These are phyloP conservation scores for Polytrichum commune DNA, from an alignment of 225 moss, liverwort and hornwort genomes.

Conservation along the genomic window DNA sequence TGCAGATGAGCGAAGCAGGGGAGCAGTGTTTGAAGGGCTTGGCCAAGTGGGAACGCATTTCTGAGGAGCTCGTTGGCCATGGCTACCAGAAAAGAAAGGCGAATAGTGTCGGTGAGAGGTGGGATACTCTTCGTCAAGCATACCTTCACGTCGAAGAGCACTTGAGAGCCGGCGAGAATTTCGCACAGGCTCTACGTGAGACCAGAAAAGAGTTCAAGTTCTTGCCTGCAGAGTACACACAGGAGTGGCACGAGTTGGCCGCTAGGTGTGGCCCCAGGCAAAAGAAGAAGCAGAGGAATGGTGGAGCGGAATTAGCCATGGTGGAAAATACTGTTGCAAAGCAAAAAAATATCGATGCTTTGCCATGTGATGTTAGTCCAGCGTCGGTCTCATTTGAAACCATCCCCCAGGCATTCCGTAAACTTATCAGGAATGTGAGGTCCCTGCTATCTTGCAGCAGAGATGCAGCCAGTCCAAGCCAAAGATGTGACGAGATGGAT, in stretches of 20 bases:
- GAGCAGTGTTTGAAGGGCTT: conserved; percentile 32
- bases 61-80: conserved; percentile 20
- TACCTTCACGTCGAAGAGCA: conserved; percentile 47
- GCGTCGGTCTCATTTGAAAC: conserved; percentile 1
- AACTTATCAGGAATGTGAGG: conserved; percentile 26
- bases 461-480: conserved; percentile 9
- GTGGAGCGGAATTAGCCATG: conserved; percentile 1
- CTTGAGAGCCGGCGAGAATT: conserved; percentile 21
- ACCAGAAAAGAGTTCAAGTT: neutral
- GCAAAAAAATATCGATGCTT: neutral
- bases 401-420: conserved; percentile 30
- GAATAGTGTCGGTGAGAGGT: conserved; percentile 47
- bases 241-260: conserved; percentile 38
- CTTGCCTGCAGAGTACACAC: neutral
- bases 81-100: conserved; percentile 22
- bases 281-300: conserved; percentile 12
- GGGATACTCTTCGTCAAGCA: conserved; percentile 49
- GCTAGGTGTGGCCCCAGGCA: conserved; percentile 46
- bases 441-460: conserved; percentile 5
- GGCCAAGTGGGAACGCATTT: conserved; percentile 47
- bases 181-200: conserved; percentile 27
- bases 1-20: conserved; percentile 30
- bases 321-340: conserved; percentile 5
- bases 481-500: conserved; percentile 3
- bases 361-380: conserved; percentile 6